Percentiles rank a stretch among this genome's conserved stretches.
Evolutionary conservation across 495 filamentous ascomycete species (phyloP).

Genomic region (Amphirosellinia nigrospora): DNA sequence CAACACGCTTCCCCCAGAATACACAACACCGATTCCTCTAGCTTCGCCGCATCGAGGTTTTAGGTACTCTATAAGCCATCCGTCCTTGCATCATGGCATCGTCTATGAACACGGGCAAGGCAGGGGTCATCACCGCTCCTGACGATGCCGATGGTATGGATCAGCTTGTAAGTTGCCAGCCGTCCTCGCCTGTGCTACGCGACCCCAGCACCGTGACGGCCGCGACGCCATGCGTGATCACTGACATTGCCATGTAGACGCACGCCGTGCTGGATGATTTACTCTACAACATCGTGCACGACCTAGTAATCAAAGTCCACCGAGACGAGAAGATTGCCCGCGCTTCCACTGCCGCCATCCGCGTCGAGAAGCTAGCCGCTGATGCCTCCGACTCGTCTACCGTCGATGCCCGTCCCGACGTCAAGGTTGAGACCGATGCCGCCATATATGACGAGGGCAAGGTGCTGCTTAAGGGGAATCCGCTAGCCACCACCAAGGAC

Average conservation of each 20-base stretch:
- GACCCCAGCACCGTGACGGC: slow-evolving; percentile 21
- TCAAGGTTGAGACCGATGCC: slow-evolving; percentile 70
- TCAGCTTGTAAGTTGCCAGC: slow-evolving; percentile 50
- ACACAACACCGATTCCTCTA: slow-evolving; percentile 16
- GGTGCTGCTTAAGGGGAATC: slow-evolving; percentile 76
- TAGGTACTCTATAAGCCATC: slow-evolving; percentile 15
- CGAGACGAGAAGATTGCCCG: slow-evolving; percentile 76
- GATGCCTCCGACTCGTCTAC: slow-evolving; percentile 54
- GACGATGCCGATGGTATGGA: slow-evolving; percentile 48
- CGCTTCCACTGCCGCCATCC: slow-evolving; percentile 73
- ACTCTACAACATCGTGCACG: slow-evolving; percentile 75
- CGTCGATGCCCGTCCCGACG: slow-evolving; percentile 50
- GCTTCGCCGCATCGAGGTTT: slow-evolving; percentile 21
- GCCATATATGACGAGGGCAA: slow-evolving; percentile 76
- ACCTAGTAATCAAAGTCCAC: slow-evolving; percentile 72
- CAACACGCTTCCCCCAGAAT: background rate
- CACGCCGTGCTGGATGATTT: slow-evolving; percentile 68
- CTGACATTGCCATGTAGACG: slow-evolving; percentile 42
- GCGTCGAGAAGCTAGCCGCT: slow-evolving; percentile 70
- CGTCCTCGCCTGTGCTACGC: slow-evolving; percentile 20
- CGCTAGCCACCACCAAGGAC: slow-evolving; percentile 73
- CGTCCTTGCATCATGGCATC: slow-evolving; percentile 45
- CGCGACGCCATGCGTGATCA: slow-evolving; percentile 23
- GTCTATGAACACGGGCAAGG: slow-evolving; percentile 50
- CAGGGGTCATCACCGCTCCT: slow-evolving; percentile 54